A percentile compares a stretch with the other conserved stretches of the same genome.
These are phyloP conservation scores for Penicillium decumbens DNA, from an alignment of 2,329 filamentous ascomycete genomes.

Conservation along the genomic window DNA sequence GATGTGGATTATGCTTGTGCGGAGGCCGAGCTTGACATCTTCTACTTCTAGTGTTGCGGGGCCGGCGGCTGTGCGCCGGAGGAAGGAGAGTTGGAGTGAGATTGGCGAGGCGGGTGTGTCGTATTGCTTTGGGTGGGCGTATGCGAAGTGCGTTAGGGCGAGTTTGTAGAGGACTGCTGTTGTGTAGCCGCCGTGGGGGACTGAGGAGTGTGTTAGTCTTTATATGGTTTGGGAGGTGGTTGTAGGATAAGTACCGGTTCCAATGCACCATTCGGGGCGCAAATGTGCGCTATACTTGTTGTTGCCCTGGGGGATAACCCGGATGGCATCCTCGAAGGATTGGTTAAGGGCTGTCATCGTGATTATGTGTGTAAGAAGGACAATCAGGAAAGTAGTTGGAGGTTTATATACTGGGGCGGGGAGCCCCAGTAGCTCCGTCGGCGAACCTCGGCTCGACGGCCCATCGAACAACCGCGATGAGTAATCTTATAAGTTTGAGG, in stretches of 20 bases:
- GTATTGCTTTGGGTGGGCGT: slow-evolving; percentile 52
- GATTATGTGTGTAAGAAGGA: not conserved
- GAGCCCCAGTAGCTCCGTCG: not conserved
- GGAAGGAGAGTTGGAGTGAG: slow-evolving; percentile 61
- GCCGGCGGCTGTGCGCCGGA: slow-evolving; percentile 59
- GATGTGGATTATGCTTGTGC: slow-evolving; percentile 61
- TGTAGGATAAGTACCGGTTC: slow-evolving; percentile 48
- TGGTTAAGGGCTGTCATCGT: slow-evolving; percentile 22
- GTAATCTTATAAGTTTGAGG: not conserved
- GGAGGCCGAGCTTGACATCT: slow-evolving; percentile 61
- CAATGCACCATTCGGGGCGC: slow-evolving; percentile 60
- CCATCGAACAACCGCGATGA: not conserved
- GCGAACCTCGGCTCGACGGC: slow-evolving; percentile 7
- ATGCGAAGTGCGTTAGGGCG: slow-evolving; percentile 56
- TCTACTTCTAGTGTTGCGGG: slow-evolving; percentile 55
- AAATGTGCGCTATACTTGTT: slow-evolving; percentile 58
- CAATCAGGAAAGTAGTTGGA: not conserved
- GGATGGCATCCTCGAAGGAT: slow-evolving; percentile 37
- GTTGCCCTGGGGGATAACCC: slow-evolving; percentile 39
- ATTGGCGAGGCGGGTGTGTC: slow-evolving; percentile 53
- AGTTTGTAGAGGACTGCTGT: slow-evolving; percentile 59
- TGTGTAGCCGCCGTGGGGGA: slow-evolving; percentile 68
- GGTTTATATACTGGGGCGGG: not conserved
- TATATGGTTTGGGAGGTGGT: not conserved
- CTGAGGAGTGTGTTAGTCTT: slow-evolving; percentile 39